Percentiles rank a stretch among this genome's conserved stretches.
phyloP scores from a whole-genome alignment of 108 stramenopile genomes.

The Fragilaria crotonensis region DNA sequence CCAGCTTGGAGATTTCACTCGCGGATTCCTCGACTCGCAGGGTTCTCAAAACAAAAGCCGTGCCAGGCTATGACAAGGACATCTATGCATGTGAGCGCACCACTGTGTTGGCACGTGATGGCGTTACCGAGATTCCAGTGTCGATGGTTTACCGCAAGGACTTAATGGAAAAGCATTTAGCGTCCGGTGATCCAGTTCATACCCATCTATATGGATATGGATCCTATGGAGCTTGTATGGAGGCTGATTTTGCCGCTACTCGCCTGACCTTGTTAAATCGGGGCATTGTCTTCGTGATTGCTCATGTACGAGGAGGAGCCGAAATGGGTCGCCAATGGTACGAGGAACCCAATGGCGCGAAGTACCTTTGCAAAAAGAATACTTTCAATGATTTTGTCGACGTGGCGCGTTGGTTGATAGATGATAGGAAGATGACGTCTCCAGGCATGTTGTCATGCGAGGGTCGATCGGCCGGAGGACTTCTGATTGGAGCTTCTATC shows the following conservation, averaged over 20 bases:
- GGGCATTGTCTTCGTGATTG: conserved; percentile 83
- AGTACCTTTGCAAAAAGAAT: conserved; percentile 92
- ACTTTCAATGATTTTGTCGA: conserved; percentile 94
- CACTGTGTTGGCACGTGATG: conserved; percentile 69
- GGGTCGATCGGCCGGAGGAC: conserved; percentile 62
- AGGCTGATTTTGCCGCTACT: conserved; percentile 64
- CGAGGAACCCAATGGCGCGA: conserved; percentile 88
- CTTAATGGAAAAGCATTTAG: conserved; percentile 35
- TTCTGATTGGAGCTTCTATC: conserved; percentile 59
- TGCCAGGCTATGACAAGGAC: conserved; percentile 78
- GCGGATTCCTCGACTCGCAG: conserved; percentile 39
- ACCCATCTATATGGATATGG: conserved; percentile 91
- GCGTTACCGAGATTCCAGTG: conserved; percentile 73
- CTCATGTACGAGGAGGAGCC: conserved; percentile 94
- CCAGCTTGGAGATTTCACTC: conserved; percentile 51
- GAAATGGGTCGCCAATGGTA: conserved; percentile 97
- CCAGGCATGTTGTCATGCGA: conserved; percentile 45
- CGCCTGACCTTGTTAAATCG: conserved; percentile 70
- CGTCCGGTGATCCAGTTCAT: conserved; percentile 33
- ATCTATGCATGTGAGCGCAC: conserved; percentile 69
- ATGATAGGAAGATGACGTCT: conserved; percentile 29
- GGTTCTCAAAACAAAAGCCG: conserved; percentile 70
- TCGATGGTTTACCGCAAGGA: conserved; percentile 80
- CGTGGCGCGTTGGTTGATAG: conserved; percentile 45
- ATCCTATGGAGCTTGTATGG: conserved; percentile 85